Base-by-base conservation (phyloP, 805 yeast species). In the Scheffersomyces coipomensis region DNA sequence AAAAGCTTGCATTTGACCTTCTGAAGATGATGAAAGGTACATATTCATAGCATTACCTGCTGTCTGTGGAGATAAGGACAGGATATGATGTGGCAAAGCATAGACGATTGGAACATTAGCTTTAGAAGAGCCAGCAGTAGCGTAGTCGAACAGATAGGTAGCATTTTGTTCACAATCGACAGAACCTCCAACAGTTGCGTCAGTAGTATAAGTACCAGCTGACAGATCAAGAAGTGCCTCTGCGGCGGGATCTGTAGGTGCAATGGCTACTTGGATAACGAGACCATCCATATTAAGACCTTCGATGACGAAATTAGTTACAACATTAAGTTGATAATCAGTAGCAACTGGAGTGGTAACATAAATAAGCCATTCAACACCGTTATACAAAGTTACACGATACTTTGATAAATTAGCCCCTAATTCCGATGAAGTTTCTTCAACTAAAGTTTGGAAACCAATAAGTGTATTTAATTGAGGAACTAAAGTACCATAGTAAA, bases 361-460 rank as follows among this genome's bases (percentile, higher is more conserved):
- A 49, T 84, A 88, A 25, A 87, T 63, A n/a, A 79, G 65, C 93
- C 95, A 88, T 12, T 58, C 67, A 12, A 71, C 69, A 23, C 72
- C 76, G 56, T 81, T 80, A 48, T 73, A 72, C 38, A 88, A 67
- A 6, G 66, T 62, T 3, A 76, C 70, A 18, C 67, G 59, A 53
- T 80, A 86, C 55, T 84, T 87, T 39, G 63, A 56, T n/a, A 73
- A 55, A 33, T 62, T 65, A 34, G 70, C 39, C 43, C 70, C 55
- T 19, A 72, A 62, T 3, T 66, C 58, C 2, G 39, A 46, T 27
- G 56, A 56, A 12, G 52, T 29, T 44, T 61, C 68, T 34, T 49
- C 43, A n/a, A 47, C 42, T 18, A 63, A 42, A 17, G 43, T 34
- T 9, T 44, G 19, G 22, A 64, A 29, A 12, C 66, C 67, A 34